A percentile compares a stretch with the other conserved stretches of the same genome.
Evolutionary conservation across 139 green algal species (phyloP).

Genomic region (Pseudopediastrum boryanum): DNA sequence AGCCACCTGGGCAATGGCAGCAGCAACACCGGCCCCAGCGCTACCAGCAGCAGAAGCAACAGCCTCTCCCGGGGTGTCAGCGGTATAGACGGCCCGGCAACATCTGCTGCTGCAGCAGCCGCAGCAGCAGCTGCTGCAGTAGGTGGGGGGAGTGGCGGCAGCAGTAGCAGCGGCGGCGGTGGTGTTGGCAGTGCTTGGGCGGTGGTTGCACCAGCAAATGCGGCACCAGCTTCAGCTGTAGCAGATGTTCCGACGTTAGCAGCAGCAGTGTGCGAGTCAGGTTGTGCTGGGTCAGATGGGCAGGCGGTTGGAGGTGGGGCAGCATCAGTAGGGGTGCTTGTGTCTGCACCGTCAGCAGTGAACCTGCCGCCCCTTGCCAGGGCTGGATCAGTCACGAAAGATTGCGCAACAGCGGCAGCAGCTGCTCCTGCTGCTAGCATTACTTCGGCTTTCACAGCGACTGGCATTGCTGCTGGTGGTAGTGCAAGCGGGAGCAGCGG

Average conservation of each 20-base stretch:
- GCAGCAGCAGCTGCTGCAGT: not conserved
- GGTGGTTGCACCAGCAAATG: not conserved
- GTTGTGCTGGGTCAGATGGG: too few species aligned
- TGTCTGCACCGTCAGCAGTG: too few species aligned
- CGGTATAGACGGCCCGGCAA: too few species aligned
- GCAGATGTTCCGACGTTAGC: not conserved
- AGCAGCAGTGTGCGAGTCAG: slow-evolving; percentile 15
- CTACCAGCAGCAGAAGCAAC: slow-evolving; percentile 16
- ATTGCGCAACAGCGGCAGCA: not conserved
- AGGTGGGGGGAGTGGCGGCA: not conserved
- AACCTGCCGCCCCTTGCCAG: too few species aligned
- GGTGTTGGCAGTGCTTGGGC: too few species aligned
- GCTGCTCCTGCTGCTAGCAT: slow-evolving; percentile 7
- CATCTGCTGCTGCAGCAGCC: not conserved
- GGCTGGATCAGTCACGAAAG: too few species aligned
- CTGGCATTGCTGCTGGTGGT: too few species aligned
- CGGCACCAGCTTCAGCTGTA: slow-evolving; percentile 11
- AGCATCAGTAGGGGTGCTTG: too few species aligned
- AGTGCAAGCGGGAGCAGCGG: not conserved
- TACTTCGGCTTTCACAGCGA: too few species aligned
- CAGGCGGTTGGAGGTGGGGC: too few species aligned
- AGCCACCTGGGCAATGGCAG: slow-evolving; percentile 49
- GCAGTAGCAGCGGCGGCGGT: not conserved
- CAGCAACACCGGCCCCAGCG: not conserved
- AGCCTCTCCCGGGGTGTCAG: not conserved